phyloP scores from a whole-genome alignment of 2,329 filamentous ascomycete genomes.

The Claviceps maximensis region DNA sequence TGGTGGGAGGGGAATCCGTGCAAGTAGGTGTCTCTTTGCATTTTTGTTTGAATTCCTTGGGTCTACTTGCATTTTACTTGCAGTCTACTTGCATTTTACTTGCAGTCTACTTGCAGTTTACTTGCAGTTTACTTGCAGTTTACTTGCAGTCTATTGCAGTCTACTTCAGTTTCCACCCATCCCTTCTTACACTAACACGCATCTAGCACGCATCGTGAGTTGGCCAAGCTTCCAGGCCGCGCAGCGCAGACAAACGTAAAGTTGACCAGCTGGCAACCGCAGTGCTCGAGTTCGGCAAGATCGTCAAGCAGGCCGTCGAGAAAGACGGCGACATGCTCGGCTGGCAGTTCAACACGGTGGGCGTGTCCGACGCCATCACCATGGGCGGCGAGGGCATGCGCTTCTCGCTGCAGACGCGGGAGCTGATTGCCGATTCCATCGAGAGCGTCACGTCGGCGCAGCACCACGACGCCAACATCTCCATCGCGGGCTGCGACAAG shows the following conservation, averaged over 20 bases:
- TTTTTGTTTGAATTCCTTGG: no score
- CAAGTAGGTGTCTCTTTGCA: constrained; percentile 50
- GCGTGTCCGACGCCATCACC: constrained; percentile 81
- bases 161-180: no score
- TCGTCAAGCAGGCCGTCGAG: constrained; percentile 69
- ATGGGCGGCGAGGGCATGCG: constrained; percentile 77
- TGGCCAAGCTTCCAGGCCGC: no score
- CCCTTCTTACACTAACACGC: background rate
- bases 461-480: constrained; percentile 84
- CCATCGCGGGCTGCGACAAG: constrained; percentile 91
- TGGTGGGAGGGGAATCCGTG: constrained; percentile 98
- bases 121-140: no score
- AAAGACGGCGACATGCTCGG: constrained; percentile 70
- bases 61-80: no score
- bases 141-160: no score
- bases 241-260: no score
- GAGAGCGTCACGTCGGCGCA: constrained; percentile 89
- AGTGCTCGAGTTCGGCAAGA: constrained; percentile 78
- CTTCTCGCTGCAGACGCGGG: constrained; percentile 78
- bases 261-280: background rate
- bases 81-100: no score
- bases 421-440: constrained; percentile 88
- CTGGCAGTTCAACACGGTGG: constrained; percentile 90
- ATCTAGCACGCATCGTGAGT: constrained; percentile 29
- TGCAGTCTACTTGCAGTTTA: no score